Evolutionary conservation across 352 stramenopile species (phyloP), one percentile per base, ranked within the genome.

Genomic region (Globisporangium solare): DNA sequence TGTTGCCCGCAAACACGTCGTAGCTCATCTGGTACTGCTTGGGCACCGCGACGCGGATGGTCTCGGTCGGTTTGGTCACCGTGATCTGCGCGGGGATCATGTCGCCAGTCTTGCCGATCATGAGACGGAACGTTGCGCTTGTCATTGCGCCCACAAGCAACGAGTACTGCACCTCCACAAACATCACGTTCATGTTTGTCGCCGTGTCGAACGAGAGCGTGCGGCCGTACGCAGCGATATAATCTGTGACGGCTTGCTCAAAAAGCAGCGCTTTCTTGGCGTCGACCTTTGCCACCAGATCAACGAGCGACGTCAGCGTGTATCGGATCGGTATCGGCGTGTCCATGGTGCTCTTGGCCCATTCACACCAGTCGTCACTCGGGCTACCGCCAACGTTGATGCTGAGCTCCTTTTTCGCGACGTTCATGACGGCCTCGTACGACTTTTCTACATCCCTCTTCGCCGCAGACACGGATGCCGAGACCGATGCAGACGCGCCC

Each of bases 341-440:
- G n/a, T 57, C 55, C 8, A 50, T 56, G 4, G 59, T 60, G 22
- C 59, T 62, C 42, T 51, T 24, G 14, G 64, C 64, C 64, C 64
- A 67, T n/a, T 64, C 50, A 22, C 60, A 59, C 64, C 64, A 71
- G 49, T 71, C 64, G 4, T 71, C 64, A 32, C 59, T 71, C 11
- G 64, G 64, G 35, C 59, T 67, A 7, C 64, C 64, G 7, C 64
- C 64, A 6, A 71, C 60, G 41, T 71, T 70, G 42, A 71, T 71
- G 47, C 64, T 71, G 51, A 71, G 41, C 35, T 71, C 64, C 35
- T 71, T 71, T 47, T 67, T 61, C 27, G 64, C 55, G 8, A 71
- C 64, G 51, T 52, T 67, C 55, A 64, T 71, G n/a, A 71, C 64
- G 0, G 60, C 43, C 1, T 35, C 51, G 40, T 63, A 70, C 10